Evolutionary conservation across 1,284 basidiomycete species (phyloP).

Genomic region (Mycena sp.): DNA sequence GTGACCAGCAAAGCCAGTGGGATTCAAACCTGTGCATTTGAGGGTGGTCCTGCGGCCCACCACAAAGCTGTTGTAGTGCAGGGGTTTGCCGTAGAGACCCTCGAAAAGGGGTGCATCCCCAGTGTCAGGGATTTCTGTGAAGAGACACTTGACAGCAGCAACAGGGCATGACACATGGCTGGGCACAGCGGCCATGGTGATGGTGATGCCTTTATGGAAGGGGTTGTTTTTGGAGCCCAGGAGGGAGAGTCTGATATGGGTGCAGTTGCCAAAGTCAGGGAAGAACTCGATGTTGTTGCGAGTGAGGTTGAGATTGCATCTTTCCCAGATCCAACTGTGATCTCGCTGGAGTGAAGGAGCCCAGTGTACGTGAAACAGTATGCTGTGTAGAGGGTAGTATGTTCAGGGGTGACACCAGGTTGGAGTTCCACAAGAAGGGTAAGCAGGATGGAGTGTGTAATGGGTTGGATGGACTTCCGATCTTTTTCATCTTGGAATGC

Average conservation of each 20-base stretch:
- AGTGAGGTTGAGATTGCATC: slow-evolving; percentile 38
- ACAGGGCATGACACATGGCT: slow-evolving; percentile 4
- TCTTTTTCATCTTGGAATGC: slow-evolving; percentile 38
- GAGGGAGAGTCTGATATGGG: slow-evolving; percentile 40
- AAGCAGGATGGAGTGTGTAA: slow-evolving; percentile 38
- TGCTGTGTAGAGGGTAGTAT: slow-evolving; percentile 24
- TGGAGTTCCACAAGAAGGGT: not conserved
- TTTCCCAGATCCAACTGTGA: slow-evolving; percentile 32
- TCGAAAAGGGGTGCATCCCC: slow-evolving; percentile 9
- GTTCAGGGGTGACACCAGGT: slow-evolving; percentile 5
- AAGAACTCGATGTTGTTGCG: slow-evolving; percentile 39
- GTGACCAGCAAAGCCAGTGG: too few relatives aligned
- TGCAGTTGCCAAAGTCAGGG: too few relatives aligned
- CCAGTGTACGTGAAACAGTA: slow-evolving; percentile 40
- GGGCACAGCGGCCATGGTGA: slow-evolving; percentile 13
- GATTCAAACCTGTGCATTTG: slow-evolving; percentile 27
- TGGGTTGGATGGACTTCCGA: slow-evolving; percentile 37
- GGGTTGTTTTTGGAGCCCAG: slow-evolving; percentile 50
- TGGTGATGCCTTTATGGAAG: slow-evolving; percentile 42
- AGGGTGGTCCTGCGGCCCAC: slow-evolving; percentile 28
- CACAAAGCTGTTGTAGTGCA: slow-evolving; percentile 33
- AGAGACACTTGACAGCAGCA: slow-evolving; percentile 9
- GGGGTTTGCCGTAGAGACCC: slow-evolving; percentile 14
- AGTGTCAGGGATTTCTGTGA: not conserved
- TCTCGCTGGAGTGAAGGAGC: slow-evolving; percentile 42